Evolutionary conservation across 345 rosid species (phyloP).

Genomic region (Aurinia saxatilis): DNA sequence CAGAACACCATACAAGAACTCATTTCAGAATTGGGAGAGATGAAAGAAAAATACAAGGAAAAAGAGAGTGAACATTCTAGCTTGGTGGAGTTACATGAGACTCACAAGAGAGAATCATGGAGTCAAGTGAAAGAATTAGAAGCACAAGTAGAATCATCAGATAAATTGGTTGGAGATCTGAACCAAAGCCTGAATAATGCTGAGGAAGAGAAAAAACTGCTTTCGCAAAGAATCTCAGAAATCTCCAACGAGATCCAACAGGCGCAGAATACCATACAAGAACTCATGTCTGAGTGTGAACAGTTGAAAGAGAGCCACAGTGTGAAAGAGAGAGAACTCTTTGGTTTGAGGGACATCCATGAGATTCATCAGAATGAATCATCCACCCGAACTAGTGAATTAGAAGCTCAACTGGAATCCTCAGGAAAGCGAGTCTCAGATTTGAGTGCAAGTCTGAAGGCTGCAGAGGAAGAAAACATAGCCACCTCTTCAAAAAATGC

Average conservation of each 20-base stretch:
- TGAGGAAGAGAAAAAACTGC: constrained; percentile 47
- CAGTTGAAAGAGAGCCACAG: constrained; percentile 37
- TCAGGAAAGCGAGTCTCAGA: constrained; percentile 43
- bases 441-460: constrained; percentile 33
- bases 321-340: constrained; percentile 51
- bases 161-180: constrained; percentile 40
- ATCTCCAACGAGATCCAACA: constrained; percentile 40
- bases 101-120: constrained; percentile 39
- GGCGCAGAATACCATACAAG: constrained; percentile 37
- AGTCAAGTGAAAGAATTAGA: constrained; percentile 19
- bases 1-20: constrained; percentile 33
- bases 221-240: constrained; percentile 38
- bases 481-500: constrained; percentile 43
- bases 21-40: constrained; percentile 31
- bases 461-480: constrained; percentile 44
- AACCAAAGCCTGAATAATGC: constrained; percentile 36
- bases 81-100: constrained; percentile 41
- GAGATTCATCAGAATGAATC: constrained; percentile 50
- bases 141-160: constrained; percentile 44
- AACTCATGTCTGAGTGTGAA: constrained; percentile 36
- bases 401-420: constrained; percentile 38
- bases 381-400: constrained; percentile 27
- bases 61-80: constrained; percentile 49
- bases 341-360: constrained; percentile 34
- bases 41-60: constrained; percentile 50